Percentiles rank a stretch among this genome's conserved stretches.
phyloP scores from a whole-genome alignment of 2,329 filamentous ascomycete species.

The Calonectria honghensis region DNA sequence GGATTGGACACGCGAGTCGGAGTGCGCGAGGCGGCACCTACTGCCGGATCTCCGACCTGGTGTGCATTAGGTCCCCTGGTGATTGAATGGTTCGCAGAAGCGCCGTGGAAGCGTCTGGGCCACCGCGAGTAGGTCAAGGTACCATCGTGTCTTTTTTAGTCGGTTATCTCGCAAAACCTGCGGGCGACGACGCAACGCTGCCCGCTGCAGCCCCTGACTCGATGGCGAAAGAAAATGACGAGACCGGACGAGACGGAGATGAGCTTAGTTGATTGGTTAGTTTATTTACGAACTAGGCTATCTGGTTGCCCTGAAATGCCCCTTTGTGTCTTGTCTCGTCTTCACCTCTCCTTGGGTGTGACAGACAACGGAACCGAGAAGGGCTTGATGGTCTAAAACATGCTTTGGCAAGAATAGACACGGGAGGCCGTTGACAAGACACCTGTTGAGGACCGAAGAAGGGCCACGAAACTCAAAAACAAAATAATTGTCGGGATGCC shows the following conservation, averaged over 20 bases:
- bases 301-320: not conserved
- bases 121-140: conserved; percentile 13
- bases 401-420: conserved; percentile 5
- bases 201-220: conserved; percentile 18
- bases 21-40: not conserved
- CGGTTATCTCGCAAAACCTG: conserved; percentile 19
- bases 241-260: conserved; percentile 1
- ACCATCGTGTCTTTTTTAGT: conserved; percentile 25
- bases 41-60: conserved; percentile 17
- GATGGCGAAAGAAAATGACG: conserved; percentile 16
- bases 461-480: conserved; percentile 21
- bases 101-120: conserved; percentile 22
- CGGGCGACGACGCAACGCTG: conserved; percentile 13
- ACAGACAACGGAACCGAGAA: not conserved
- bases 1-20: not conserved
- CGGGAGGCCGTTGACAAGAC: not conserved
- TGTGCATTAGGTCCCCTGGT: conserved; percentile 10
- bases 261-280: conserved; percentile 8
- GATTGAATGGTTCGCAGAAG: conserved; percentile 23
- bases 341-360: not conserved
- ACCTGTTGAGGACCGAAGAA: conserved; percentile 3
- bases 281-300: not conserved
- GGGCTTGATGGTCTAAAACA: not conserved
- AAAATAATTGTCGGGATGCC: not conserved
- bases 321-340: not conserved